These are phyloP conservation scores for Tuber melanosporum DNA, from an alignment of 495 filamentous ascomycete species.

Conservation along the genomic window DNA sequence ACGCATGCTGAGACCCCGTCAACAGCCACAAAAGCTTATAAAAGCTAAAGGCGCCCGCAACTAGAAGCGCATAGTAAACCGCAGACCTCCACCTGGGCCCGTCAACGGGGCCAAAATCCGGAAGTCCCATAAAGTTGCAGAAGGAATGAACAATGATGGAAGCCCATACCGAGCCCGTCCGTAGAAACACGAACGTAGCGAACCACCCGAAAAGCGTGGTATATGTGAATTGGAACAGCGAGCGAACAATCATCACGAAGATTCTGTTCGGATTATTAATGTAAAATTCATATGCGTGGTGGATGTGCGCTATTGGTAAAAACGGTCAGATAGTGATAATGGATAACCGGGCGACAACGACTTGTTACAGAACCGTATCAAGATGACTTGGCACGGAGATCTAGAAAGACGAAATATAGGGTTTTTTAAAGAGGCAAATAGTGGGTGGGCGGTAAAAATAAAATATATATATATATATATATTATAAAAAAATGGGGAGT, in stretches of 20 bases:
- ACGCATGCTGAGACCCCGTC: slow-evolving; percentile 55
- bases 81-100: slow-evolving; percentile 50
- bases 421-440: neutral
- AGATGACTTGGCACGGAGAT: neutral
- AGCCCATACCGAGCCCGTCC: slow-evolving; percentile 71
- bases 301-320: neutral
- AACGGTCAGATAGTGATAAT: neutral
- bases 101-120: slow-evolving; percentile 50
- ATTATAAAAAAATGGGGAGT: neutral
- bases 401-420: neutral
- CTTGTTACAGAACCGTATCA: neutral
- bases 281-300: slow-evolving; percentile 76
- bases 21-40: slow-evolving; percentile 62
- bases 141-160: slow-evolving; percentile 74
- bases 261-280: slow-evolving; percentile 64
- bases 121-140: slow-evolving; percentile 87
- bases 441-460: neutral
- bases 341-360: neutral
- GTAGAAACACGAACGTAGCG: slow-evolving; percentile 81
- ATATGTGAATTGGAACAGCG: slow-evolving; percentile 80
- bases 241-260: slow-evolving; percentile 56
- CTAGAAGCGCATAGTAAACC: slow-evolving; percentile 67
- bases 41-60: slow-evolving; percentile 65
- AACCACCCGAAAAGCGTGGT: slow-evolving; percentile 91
- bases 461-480: no score